Base-by-base conservation (phyloP, 1,284 basidiomycete species). In the Omphalotus olearius region DNA sequence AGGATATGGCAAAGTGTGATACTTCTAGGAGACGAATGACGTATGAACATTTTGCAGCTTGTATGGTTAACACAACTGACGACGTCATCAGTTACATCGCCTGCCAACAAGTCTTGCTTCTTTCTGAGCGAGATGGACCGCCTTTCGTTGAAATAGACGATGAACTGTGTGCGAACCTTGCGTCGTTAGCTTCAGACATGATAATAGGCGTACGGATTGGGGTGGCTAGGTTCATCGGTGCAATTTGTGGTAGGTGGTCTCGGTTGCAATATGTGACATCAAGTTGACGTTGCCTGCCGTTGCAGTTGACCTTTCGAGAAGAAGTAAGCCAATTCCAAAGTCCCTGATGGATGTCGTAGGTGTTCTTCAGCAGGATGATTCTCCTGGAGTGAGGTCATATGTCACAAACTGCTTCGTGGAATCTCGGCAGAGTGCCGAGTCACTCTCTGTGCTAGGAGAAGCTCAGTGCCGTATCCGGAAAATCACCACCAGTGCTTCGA, bases 191-290 rank as follows among this genome's bases (percentile, higher is more conserved):
- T 13, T 62, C 71, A 35, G 92, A 96, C 63, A 65, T 63, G n/a
- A 82, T 98, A 20, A 74, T 92, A 45, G 93, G 94, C 60, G 93
- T 98, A 43, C 81, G 93, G 39, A 91, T 98, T 53, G 87, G 83
- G 6, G 76, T 95, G 1, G 86, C 93, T 11, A 80, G 90, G 41
- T 73, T 90, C 28, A 69, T 83, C 17, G 78, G 79, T 36, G 65
- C 69, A 39, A 66, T 86, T 45, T 78, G 72, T 58, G 74, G 83
- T 81, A 64, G 64, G 78, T 68, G 33, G 51, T 18, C 49, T 41
- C 26, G 41, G 42, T 44, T 47, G 43, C 20, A 28, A 23, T 44
- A 33, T 28, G 14, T 45, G 18, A 14, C 11, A 20, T 50, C 36
- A 26, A 56, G 39, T 57, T 45, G 60, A 51, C 46, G 17, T 9